These are phyloP conservation scores for Suillus subluteus DNA, from an alignment of 768 basidiomycete species.

Conservation along the genomic window DNA sequence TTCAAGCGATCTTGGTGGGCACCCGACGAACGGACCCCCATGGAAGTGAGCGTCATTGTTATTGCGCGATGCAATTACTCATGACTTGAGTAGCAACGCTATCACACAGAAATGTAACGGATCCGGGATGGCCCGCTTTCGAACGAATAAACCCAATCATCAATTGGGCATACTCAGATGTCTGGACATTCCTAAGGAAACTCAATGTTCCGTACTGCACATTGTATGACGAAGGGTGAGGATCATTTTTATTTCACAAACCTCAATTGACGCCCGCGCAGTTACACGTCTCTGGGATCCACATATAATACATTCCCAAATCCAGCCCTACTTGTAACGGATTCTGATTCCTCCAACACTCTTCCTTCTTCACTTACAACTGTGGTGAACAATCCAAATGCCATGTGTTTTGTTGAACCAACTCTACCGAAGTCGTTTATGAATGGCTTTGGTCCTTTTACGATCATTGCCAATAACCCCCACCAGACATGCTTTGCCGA, in stretches of 20 bases:
- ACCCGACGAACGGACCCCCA: slow-evolving; percentile 91
- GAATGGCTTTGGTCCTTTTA: slow-evolving; percentile 13
- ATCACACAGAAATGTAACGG: slow-evolving; percentile 76
- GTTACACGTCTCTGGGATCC: slow-evolving; percentile 97
- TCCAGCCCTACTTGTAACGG: slow-evolving; percentile 62
- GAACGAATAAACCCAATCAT: slow-evolving; percentile 95
- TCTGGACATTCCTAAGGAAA: slow-evolving; percentile 84
- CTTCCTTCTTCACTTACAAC: slow-evolving; percentile 26
- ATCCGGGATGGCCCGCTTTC: slow-evolving; percentile 87
- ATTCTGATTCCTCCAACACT: slow-evolving; percentile 16
- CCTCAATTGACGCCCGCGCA: slow-evolving; percentile 32
- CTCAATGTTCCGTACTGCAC: slow-evolving; percentile 84
- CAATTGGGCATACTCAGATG: slow-evolving; percentile 88
- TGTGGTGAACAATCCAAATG: slow-evolving; percentile 27
- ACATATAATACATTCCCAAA: slow-evolving; percentile 95
- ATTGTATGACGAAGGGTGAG: slow-evolving; percentile 91
- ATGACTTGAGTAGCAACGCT: slow-evolving; percentile 58
- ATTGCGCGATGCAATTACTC: not conserved
- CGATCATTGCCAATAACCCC: slow-evolving; percentile 25
- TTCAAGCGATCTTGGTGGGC: slow-evolving; percentile 86
- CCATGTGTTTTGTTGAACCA: slow-evolving; percentile 22
- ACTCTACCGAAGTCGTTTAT: not conserved
- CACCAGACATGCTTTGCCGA: slow-evolving; percentile 23
- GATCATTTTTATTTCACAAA: slow-evolving; percentile 11
- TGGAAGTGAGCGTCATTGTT: slow-evolving; percentile 64